Evolutionary conservation across 208 protist genomes (phyloP).

Genomic region (Wallacemonas sp.): DNA sequence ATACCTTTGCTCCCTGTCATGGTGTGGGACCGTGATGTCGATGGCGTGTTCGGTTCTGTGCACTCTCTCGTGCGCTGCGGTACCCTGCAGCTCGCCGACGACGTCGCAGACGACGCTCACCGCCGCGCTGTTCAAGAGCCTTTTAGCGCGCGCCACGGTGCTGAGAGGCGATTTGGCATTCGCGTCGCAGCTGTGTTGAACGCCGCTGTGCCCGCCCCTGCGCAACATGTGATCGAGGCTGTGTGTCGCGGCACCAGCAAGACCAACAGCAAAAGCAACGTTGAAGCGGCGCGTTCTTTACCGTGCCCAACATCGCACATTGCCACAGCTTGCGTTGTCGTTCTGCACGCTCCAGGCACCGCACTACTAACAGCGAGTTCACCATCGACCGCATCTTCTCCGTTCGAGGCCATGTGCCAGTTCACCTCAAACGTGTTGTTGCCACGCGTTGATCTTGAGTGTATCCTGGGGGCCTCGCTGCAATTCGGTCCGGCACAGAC

Average conservation of each 20-base stretch:
- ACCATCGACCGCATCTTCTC: background rate
- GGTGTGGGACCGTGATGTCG: constrained; percentile 44
- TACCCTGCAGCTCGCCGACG: background rate
- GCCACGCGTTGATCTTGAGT: background rate
- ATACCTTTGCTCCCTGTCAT: constrained; percentile 47
- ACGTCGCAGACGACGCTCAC: too few relatives aligned
- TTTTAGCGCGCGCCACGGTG: background rate
- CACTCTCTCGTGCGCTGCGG: constrained; percentile 18
- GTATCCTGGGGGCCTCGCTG: background rate
- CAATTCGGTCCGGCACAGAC: too few relatives aligned
- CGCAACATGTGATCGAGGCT: constrained; percentile 4
- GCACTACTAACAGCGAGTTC: background rate
- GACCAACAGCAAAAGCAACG: background rate
- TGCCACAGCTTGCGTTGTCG: too few relatives aligned
- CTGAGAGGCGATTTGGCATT: constrained; percentile 6
- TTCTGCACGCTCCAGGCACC: constrained; percentile 12
- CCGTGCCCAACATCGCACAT: too few relatives aligned
- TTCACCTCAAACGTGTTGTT: background rate
- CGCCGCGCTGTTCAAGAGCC: too few relatives aligned
- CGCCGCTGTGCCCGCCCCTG: constrained; percentile 31
- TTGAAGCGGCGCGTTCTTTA: too few relatives aligned
- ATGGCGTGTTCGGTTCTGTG: constrained; percentile 60
- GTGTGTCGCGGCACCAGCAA: constrained; percentile 17
- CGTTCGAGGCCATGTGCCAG: background rate
- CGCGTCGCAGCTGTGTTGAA: constrained; percentile 50